phyloP scores from a whole-genome alignment of 208 protist species.

The Leptomonas pyrrhocoris region DNA sequence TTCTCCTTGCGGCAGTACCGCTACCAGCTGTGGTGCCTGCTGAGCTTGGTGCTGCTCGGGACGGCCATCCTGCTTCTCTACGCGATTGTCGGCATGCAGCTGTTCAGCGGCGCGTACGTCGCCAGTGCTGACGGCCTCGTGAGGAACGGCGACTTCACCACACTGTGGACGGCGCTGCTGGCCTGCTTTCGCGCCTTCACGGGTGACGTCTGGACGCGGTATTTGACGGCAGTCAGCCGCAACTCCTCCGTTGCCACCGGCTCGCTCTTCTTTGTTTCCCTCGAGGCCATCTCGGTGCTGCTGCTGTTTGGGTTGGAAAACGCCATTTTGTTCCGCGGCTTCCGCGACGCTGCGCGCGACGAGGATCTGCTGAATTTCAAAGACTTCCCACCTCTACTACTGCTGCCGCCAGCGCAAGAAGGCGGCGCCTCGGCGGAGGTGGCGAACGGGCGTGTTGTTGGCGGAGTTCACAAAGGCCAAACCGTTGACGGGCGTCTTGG shows the following conservation, averaged over 20 bases:
- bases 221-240: conserved; percentile 32
- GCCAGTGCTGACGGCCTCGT: conserved; percentile 5
- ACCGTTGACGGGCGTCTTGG: background rate
- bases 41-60: conserved; percentile 32
- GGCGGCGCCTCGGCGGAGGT: conserved; percentile 1
- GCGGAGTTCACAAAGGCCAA: background rate
- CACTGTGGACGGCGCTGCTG: conserved; percentile 54
- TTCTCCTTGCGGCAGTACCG: conserved; percentile 20
- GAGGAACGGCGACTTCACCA: conserved; percentile 47
- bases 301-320: conserved; percentile 30
- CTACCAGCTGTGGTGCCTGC: conserved; percentile 23
- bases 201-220: conserved; percentile 46
- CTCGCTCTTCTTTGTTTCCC: conserved; percentile 50
- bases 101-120: conserved; percentile 38
- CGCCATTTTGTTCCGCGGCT: conserved; percentile 30
- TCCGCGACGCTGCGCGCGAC: conserved; percentile 13
- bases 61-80: conserved; percentile 42
- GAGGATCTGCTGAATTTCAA: conserved; percentile 10
- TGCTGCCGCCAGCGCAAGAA: conserved; percentile 19
- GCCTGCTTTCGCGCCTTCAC: conserved; percentile 53
- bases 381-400: conserved; percentile 23
- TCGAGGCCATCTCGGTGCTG: conserved; percentile 11
- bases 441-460: background rate
- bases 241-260: conserved; percentile 31
- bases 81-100: conserved; percentile 59